Base-by-base conservation (phyloP, 345 rosid genomes). In the Eucalyptus curtisii region DNA sequence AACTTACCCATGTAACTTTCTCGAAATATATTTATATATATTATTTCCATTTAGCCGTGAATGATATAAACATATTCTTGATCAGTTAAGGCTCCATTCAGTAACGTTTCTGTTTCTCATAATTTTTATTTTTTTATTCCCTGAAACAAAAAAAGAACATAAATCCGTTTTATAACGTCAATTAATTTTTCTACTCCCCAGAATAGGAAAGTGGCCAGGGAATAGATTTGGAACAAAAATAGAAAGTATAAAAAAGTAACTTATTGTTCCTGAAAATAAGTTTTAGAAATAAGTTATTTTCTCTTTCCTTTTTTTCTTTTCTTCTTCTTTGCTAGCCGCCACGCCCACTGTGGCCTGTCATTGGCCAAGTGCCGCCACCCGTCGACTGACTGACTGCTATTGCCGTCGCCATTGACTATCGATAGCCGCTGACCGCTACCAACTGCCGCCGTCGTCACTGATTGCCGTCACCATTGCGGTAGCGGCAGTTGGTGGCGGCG, bases 361-460 rank as follows among this genome's bases (percentile, higher is more conserved):
- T 8, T 52, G 57, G 25, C 4, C 25, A 19, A 52, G 2, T 0
- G 0, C 4, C 1, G 2, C 5, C 4, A 0, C 22, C 8, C 0
- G 0, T 0, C 0, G 2, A 4, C 0, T 52, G 25, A 20, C 0
- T 1, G 57, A 52, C 0, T 52, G 2, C n/a, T n/a, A n/a, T 4
- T 52, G 4, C 0, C 0, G 10, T 1, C 1, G 0, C 4, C 2
- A 0, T 0, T 25, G 1, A 52, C 5, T 7, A 1, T 1, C 0
- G 53, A 50, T 50, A 50, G 8, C 0, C 0, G 8, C 8, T 1
- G 8, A 50, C 1, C 0, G 1, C 53, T 50, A 50, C 22, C 53
- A 50, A 50, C 53, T 7, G 6, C 2, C 0, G 7, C 0, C 0
- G 20, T 0, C 0, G 3, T 0, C 4, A 4, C 0, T 50, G 20